Conservation (phyloP, 805 yeast species). For the Pichia scutulata region DNA sequence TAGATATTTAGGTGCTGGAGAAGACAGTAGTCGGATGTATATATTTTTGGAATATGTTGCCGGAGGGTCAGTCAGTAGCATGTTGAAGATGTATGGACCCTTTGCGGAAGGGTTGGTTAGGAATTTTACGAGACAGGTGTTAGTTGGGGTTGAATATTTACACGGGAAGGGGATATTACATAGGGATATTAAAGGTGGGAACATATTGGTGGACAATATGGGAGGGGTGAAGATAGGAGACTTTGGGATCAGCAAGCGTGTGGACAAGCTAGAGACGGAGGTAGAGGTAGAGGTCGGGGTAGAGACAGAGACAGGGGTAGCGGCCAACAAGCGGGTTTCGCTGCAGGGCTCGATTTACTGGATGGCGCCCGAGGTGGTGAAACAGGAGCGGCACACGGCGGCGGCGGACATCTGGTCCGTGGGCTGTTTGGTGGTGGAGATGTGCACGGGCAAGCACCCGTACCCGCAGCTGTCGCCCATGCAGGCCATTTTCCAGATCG, state of each 20-base stretch:
- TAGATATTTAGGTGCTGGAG: slow-evolving; percentile 80
- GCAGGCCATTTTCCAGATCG: slow-evolving; percentile 95
- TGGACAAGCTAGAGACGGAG: slow-evolving; percentile 17
- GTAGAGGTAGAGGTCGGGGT: slow-evolving; percentile 19
- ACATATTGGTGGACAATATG: slow-evolving; percentile 49
- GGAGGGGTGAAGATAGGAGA: slow-evolving; percentile 60
- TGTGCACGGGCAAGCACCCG: slow-evolving; percentile 95
- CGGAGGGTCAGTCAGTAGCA: slow-evolving; percentile 42
- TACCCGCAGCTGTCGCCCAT: slow-evolving; percentile 91
- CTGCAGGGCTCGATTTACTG: slow-evolving; percentile 93
- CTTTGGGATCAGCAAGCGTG: slow-evolving; percentile 51
- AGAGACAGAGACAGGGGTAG: slow-evolving; percentile 17
- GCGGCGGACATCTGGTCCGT: slow-evolving; percentile 97
- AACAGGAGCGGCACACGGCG: slow-evolving; percentile 82
- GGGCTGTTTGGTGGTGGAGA: slow-evolving; percentile 88
- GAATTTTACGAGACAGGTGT: slow-evolving; percentile 46
- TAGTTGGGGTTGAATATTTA: slow-evolving; percentile 47
- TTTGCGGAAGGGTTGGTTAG: slow-evolving; percentile 54
- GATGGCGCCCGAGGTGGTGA: slow-evolving; percentile 99
- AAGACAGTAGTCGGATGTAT: slow-evolving; percentile 62
- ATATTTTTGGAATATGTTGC: slow-evolving; percentile 57
- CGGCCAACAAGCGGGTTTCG: slow-evolving; percentile 56
- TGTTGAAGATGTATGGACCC: slow-evolving; percentile 52
- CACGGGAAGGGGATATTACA: slow-evolving; percentile 54
- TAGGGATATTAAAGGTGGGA: slow-evolving; percentile 60